Evolutionary conservation across 208 protist species (phyloP).

Genomic region (Trypanosoma cruzi): DNA sequence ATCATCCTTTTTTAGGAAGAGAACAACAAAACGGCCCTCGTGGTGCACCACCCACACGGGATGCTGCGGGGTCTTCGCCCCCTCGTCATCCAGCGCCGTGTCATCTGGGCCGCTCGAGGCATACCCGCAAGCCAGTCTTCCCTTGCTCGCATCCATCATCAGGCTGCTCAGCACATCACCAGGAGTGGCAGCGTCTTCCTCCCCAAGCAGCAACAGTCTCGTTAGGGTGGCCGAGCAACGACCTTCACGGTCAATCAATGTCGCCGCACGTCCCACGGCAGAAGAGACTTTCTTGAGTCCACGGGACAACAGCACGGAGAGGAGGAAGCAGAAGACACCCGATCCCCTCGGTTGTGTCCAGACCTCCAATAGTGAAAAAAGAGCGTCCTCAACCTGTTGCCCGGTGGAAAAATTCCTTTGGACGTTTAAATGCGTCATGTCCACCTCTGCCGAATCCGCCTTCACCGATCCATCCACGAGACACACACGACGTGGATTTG

Average conservation of each 20-base stretch:
- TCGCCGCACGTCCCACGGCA: slow-evolving; percentile 21
- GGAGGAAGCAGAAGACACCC: slow-evolving; percentile 72
- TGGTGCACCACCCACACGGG: slow-evolving; percentile 84
- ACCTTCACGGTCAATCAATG: slow-evolving; percentile 33
- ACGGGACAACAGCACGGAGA: slow-evolving; percentile 73
- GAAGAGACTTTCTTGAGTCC: slow-evolving; percentile 41
- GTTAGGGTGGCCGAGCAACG: slow-evolving; percentile 50
- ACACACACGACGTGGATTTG: slow-evolving; percentile 49
- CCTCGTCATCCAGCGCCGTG: background rate
- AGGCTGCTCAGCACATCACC: slow-evolving; percentile 22
- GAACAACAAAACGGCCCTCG: slow-evolving; percentile 52
- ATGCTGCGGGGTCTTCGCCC: slow-evolving; percentile 37
- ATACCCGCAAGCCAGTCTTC: slow-evolving; percentile 14
- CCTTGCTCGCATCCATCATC: background rate
- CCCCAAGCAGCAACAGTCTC: slow-evolving; percentile 33
- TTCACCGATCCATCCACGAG: slow-evolving; percentile 47
- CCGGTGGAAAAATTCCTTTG: slow-evolving; percentile 39
- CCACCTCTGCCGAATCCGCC: slow-evolving; percentile 1
- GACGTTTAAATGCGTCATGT: slow-evolving; percentile 14
- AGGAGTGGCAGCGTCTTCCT: slow-evolving; percentile 2
- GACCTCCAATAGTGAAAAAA: slow-evolving; percentile 33
- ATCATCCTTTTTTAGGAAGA: slow-evolving; percentile 78
- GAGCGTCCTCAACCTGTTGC: slow-evolving; percentile 46
- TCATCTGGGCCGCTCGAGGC: slow-evolving; percentile 8
- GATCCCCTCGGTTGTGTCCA: slow-evolving; percentile 62